Evolutionary conservation across 2,329 filamentous ascomycete genomes (phyloP).

Genomic region (Penicillium glabrum): DNA sequence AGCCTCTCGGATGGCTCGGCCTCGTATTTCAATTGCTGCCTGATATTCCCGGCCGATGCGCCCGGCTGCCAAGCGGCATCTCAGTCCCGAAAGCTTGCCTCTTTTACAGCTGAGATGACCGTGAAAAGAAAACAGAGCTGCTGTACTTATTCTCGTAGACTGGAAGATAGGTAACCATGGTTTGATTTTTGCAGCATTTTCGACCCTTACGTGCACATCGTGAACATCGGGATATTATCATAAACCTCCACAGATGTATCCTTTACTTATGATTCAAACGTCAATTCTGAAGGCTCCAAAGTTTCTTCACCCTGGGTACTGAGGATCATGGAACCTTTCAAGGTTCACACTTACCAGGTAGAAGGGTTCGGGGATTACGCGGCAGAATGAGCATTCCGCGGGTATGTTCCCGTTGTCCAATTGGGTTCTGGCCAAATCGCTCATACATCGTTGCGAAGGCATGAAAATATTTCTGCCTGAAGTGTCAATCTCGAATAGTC

Average conservation of each 20-base stretch:
- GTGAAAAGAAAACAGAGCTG: neutral
- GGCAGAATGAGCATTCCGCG: neutral
- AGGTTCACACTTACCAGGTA: neutral
- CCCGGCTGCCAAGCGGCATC: neutral
- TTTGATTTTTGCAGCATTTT: neutral
- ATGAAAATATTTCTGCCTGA: neutral
- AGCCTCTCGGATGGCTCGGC: slow-evolving; percentile 14
- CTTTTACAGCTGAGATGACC: neutral
- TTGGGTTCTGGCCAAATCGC: neutral
- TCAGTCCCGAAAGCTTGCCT: neutral
- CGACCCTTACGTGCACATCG: neutral
- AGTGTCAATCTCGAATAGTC: neutral
- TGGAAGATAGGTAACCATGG: neutral
- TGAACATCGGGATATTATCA: neutral
- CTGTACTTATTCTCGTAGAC: neutral
- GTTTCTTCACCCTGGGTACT: neutral
- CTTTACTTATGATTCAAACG: neutral
- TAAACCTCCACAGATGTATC: neutral
- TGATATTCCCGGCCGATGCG: neutral
- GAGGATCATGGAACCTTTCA: neutral
- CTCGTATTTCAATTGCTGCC: neutral
- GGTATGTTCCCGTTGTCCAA: neutral
- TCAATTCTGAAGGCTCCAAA: neutral
- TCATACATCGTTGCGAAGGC: neutral
- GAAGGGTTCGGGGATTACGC: neutral